Base-by-base conservation (phyloP, 345 rosid genomes). In the Rhodamnia rubescens region DNA sequence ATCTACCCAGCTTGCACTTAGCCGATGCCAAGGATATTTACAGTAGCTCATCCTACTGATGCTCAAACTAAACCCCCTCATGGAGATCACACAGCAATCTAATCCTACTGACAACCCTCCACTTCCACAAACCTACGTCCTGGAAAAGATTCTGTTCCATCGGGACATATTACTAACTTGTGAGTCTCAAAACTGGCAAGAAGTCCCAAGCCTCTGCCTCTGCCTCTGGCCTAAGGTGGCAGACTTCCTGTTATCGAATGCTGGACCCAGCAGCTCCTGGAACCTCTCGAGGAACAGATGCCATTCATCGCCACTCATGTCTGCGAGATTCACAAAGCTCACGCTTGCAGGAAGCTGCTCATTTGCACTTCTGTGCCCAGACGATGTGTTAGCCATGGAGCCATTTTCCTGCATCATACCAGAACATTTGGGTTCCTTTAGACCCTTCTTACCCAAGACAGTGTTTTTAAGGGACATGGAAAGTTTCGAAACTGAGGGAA, bases 191-290 rank as follows among this genome's bases (percentile, higher is more conserved):
- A 98, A 96, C 96, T 95, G 98, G 94, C 99, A 98, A 8, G 99
- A 98, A 74, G 98, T 96, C 54, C 99, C 99, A 10, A 98, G 98
- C 95, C 99, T 95, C 94, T 85, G 98, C 61, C 91, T 93, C 96
- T 94, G 99, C 89, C 91, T 95, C 93, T 92, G 96, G 57, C 96
- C 95, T 83, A 89, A 18, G 27, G 94, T 91, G 52, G 91, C 90
- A 3, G 94, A 92, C 90, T 95, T 95, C 47, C 98, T 93, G 75
- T 90, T 92, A 0, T 87, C 93, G 47, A 96, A 96, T 83, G 96
- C 99, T 14, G 95, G 96, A 54, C 82, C 53, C 82, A 98, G 93
- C 85, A 95, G 88, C 84, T 92, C 98, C 84, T 90, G 94, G 84
- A 95, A 95, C 90, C 90, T 96, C 69, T 95, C 99, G 85, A 94